Conservation (phyloP, 2,329 filamentous ascomycete species). For the Sclerotinia sclerotiorum region DNA sequence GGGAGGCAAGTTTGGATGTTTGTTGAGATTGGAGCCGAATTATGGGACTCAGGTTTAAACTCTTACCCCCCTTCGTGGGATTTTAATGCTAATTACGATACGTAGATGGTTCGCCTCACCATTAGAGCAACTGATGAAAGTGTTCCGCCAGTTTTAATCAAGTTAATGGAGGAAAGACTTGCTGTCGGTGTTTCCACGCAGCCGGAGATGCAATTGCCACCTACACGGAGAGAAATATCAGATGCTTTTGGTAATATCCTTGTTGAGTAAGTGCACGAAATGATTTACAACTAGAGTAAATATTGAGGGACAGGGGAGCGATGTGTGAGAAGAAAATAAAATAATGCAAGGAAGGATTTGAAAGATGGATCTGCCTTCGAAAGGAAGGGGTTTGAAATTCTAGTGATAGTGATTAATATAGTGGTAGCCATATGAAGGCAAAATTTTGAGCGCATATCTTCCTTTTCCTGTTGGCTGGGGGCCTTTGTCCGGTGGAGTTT, state of each 20-base stretch:
- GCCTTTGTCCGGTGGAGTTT: background rate
- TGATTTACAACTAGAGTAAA: background rate
- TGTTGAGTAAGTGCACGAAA: constrained; percentile 23
- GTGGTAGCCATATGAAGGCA: background rate
- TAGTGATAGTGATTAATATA: background rate
- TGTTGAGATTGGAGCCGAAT: constrained; percentile 93
- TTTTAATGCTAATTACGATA: background rate
- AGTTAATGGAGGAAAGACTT: constrained; percentile 83
- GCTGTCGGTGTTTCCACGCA: constrained; percentile 48
- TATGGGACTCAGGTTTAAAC: constrained; percentile 78
- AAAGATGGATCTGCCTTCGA: background rate
- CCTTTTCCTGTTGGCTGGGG: background rate
- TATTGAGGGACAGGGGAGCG: background rate
- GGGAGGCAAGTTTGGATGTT: constrained; percentile 88
- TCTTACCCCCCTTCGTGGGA: background rate
- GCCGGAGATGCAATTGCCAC: constrained; percentile 31
- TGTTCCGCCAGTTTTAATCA: constrained; percentile 76
- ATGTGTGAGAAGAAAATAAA: background rate
- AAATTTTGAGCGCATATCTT: background rate
- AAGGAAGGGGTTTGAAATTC: background rate
- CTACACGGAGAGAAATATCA: constrained; percentile 38
- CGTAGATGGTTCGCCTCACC: constrained; percentile 90
- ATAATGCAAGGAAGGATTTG: background rate
- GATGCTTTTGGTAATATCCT: constrained; percentile 40
- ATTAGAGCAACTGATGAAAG: constrained; percentile 90